Percentiles rank a stretch among this genome's conserved stretches.
These are phyloP conservation scores for Lecanosticta acicola DNA, from an alignment of 2,329 filamentous ascomycete species.

Conservation along the genomic window DNA sequence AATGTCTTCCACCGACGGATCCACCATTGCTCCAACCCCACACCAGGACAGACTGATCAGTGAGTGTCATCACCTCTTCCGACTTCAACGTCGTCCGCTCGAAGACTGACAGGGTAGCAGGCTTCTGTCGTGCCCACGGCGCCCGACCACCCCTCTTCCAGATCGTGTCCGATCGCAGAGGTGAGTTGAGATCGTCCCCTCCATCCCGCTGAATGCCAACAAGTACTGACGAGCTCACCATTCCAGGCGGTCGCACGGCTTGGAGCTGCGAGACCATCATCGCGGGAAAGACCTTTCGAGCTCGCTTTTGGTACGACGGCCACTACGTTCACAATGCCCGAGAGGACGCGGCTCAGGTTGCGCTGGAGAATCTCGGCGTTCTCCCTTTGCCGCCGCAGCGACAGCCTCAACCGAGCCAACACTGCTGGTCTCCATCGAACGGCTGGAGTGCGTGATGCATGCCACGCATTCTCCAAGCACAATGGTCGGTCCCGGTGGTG, in stretches of 20 bases:
- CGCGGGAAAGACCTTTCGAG: conserved; percentile 58
- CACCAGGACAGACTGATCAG: conserved; percentile 33
- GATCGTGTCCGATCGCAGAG: conserved; percentile 69
- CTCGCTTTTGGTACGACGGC: conserved; percentile 87
- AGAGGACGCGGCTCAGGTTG: conserved; percentile 86
- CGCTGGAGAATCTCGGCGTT: conserved; percentile 53
- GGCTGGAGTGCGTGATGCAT: no score
- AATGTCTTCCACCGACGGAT: neutral
- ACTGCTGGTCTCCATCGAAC: conserved; percentile 18
- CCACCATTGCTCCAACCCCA: conserved; percentile 13
- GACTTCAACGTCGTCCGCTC: no score
- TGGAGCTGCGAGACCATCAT: conserved; percentile 82
- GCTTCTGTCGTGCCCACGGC: conserved; percentile 26
- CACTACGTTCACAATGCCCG: conserved; percentile 80
- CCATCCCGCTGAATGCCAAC: neutral
- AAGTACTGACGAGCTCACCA: conserved; percentile 11
- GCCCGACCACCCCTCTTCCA: conserved; percentile 46
- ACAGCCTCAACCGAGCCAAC: conserved; percentile 15
- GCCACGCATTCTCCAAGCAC: no score
- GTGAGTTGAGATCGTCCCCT: conserved; percentile 41
- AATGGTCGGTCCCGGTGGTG: no score
- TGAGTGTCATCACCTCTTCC: conserved; percentile 16
- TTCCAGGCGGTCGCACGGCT: conserved; percentile 74
- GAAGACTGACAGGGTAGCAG: no score
- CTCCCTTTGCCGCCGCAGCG: conserved; percentile 21